Evolutionary conservation across 148 eudicot genomes (phyloP), one percentile per base, ranked within the genome.

Genomic region (Mesembryanthemum crystallinum): DNA sequence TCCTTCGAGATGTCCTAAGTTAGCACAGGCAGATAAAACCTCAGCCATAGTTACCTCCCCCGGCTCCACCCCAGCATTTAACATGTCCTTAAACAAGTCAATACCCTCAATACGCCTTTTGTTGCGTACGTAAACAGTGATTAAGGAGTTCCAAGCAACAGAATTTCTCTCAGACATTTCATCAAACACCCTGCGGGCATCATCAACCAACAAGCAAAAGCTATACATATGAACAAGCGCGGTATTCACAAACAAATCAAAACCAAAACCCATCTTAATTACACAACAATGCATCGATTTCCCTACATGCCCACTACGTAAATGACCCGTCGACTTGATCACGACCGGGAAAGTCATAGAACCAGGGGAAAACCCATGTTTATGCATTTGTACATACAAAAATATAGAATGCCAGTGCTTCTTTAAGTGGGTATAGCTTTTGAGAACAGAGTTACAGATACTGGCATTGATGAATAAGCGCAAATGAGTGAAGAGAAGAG

Each of bases 31-130:
- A 1, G 86, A 79, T 15, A 88, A 72, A 57, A 83, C 58, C 84
- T 79, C 91, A 51, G 83, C 91, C 78, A 88, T 70, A 12, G 88
- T 85, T 23, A 82, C 88, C 68, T 88, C 88, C 67, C 84, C 79
- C 5, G 80, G 80, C 76, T 78, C 78, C 27, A 74, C 61, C 42
- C 85, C 81, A 28, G 9, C 77, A 24, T 27, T 9, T 54, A 72
- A 42, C 91, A 88, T 82, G 10, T 75, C 71, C 62, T 69, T 71
- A 82, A 83, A 84, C 83, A 82, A 58, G 25, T 73, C 82, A 70
- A 86, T 80, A 17, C 75, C 91, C 63, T 80, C 84, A 27, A 25
- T 73, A 73, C 78, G 78, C 58, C 71, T 21, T 15, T 82, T 84
- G 64, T 82, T 81, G 64, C 52, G 67, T 49, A 82, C 83, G 78